Conservation (phyloP, 1,139 yeast species). For the Suhomyces terraborum region DNA sequence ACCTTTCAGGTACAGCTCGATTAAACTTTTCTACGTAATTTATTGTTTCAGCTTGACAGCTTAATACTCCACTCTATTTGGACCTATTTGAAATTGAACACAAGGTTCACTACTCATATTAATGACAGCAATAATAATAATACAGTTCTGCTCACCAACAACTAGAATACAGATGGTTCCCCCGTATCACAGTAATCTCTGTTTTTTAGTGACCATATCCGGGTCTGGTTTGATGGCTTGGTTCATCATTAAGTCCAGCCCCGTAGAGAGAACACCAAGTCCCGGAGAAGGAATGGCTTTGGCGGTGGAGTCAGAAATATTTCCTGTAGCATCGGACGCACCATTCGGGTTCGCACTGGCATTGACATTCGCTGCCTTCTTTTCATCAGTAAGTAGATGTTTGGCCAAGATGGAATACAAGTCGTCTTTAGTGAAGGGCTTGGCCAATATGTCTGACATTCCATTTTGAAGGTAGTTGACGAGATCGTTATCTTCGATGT, state of each 20-base stretch:
- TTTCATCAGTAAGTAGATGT: constrained; percentile 46
- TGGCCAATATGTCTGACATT: constrained; percentile 87
- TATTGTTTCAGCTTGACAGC: no score
- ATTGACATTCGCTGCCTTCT: constrained; percentile 7
- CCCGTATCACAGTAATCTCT: constrained; percentile 10
- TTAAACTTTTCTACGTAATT: no score
- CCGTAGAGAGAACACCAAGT: neutral
- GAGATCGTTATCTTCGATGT: constrained; percentile 76
- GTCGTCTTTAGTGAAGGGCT: constrained; percentile 88
- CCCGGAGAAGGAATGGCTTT: constrained; percentile 8
- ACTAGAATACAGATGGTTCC: constrained; percentile 1
- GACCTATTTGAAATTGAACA: no score
- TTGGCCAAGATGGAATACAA: constrained; percentile 72
- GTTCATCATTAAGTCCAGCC: constrained; percentile 5
- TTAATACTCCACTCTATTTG: no score
- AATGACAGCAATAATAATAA: no score
- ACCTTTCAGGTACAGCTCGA: no score
- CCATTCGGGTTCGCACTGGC: constrained; percentile 1
- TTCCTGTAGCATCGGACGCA: constrained; percentile 7
- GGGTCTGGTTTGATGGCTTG: constrained; percentile 10
- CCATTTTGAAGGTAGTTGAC: constrained; percentile 84
- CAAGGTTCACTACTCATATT: no score
- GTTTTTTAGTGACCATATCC: constrained; percentile 12
- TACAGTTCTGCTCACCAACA: constrained; percentile 4
- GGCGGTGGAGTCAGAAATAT: neutral